Evolutionary conservation across 2,329 filamentous ascomycete species (phyloP), one percentile per base, ranked within the genome.

Genomic region (Cytospora piceae): DNA sequence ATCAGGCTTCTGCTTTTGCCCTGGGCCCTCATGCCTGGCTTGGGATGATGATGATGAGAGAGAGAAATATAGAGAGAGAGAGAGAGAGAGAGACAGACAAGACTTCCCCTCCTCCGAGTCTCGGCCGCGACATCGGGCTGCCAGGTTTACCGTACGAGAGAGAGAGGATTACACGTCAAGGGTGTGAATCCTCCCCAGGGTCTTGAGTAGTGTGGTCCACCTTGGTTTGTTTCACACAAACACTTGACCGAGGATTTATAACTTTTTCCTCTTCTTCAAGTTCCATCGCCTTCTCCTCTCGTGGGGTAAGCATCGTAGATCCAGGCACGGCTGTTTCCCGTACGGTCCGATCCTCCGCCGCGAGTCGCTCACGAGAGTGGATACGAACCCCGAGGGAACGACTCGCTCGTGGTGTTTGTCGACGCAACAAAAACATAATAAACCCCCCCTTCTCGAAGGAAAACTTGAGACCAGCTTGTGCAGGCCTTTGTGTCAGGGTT

Each of bases 301-400:
- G 39, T 15, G 39, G 2, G 12, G 11, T 14, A 37, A 46, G 15
- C 27, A 31, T n/a, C 20, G 60, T 51, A 57, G 61, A 63, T 63
- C 61, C 61, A 63, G 61, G 61, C 39, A 57, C 39, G 39, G 39
- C 7, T 55, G 22, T 5, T 34, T 57, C 51, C 53, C 53, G 39
- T 55, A 32, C 53, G 61, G 61, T 63, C 51, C 61, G 61, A 55
- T 42, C 29, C 52, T 63, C 37, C 37, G 52, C 56, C 60, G 46
- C 61, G 46, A 49, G 46, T 49, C 46, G 46, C 46, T 24, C 46
- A 49, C 20, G 37, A 32, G 61, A 32, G 61, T 63, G 61, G 61
- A n/a, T 57, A 51, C 53, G 22, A 31, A 15, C 11, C 31, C 8
- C 31, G 34, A n/a, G 42, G 39, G 54, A 63, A 63, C 54, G 61